These are phyloP conservation scores for Eutrema heterophyllum DNA, from an alignment of 345 rosid species.

Conservation along the genomic window DNA sequence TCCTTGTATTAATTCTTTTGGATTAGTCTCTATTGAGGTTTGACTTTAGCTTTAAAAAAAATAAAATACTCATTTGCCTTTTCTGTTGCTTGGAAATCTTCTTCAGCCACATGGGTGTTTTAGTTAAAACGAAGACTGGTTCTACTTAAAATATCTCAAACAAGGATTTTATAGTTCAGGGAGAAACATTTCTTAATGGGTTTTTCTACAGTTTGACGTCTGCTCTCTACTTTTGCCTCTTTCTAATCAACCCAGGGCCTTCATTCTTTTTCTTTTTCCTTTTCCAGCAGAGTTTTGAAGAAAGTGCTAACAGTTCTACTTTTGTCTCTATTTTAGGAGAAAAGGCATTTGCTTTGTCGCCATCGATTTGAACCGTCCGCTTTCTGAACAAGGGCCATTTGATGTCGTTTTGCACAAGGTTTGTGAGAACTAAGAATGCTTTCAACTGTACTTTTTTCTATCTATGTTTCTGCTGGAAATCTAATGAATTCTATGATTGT, in stretches of 20 bases:
- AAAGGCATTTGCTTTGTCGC: constrained; percentile 78
- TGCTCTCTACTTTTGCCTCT: constrained; percentile 5
- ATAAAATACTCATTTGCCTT: constrained; percentile 17
- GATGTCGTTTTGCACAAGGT: constrained; percentile 86
- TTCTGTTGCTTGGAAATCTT: constrained; percentile 24
- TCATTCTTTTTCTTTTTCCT: constrained; percentile 6
- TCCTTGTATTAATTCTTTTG: constrained; percentile 23
- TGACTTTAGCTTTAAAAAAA: constrained; percentile 15
- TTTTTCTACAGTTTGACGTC: not conserved
- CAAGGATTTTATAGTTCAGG: not conserved
- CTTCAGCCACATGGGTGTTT: constrained; percentile 28
- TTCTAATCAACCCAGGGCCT: constrained; percentile 10
- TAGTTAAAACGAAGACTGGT: constrained; percentile 12
- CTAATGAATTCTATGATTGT: constrained; percentile 33
- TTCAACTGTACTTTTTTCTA: not conserved
- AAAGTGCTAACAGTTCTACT: not conserved
- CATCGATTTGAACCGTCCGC: constrained; percentile 57
- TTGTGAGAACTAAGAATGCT: constrained; percentile 14
- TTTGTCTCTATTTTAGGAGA: constrained; percentile 48
- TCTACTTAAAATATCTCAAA: constrained; percentile 9
- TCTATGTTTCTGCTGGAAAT: constrained; percentile 1
- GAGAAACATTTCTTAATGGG: constrained; percentile 3
- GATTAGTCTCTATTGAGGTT: constrained; percentile 29
- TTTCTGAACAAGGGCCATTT: constrained; percentile 93
- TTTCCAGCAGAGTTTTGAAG: not conserved